Evolutionary conservation across 225 moss, liverwort and hornwort genomes (phyloP).

Genomic region (Ulota crispa): DNA sequence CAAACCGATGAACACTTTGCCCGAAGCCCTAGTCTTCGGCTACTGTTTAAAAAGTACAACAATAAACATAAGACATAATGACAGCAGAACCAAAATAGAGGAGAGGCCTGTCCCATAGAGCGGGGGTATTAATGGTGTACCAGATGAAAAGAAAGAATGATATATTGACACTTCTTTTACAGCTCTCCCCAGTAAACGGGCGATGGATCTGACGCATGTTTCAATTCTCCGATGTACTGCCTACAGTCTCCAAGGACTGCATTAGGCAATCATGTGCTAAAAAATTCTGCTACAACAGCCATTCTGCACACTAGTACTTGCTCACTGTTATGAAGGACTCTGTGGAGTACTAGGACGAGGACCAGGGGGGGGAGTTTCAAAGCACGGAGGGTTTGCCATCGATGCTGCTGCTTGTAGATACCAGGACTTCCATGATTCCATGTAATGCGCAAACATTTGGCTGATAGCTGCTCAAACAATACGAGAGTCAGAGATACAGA

Average conservation of each 20-base stretch:
- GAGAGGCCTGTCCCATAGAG: background rate
- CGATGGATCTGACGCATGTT: conserved; percentile 33
- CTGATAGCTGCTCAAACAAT: conserved; percentile 56
- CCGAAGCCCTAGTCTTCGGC: background rate
- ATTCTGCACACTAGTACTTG: conserved; percentile 19
- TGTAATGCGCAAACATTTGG: conserved; percentile 82
- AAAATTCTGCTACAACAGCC: conserved; percentile 33
- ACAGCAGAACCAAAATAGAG: background rate
- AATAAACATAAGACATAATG: background rate
- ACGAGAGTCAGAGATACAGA: background rate
- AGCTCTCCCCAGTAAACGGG: conserved; percentile 43
- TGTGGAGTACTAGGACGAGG: conserved; percentile 53
- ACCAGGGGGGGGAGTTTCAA: conserved; percentile 57
- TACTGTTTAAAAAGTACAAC: background rate
- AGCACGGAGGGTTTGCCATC: conserved; percentile 45
- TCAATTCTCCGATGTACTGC: conserved; percentile 41
- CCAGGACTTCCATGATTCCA: conserved; percentile 86
- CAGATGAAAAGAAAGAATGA: conserved; percentile 36
- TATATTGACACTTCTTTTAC: conserved; percentile 55
- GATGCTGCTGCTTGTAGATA: conserved; percentile 65
- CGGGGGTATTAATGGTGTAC: background rate
- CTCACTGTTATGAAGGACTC: conserved; percentile 50
- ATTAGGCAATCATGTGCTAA: conserved; percentile 52
- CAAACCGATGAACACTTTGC: background rate
- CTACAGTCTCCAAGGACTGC: conserved; percentile 41